Evolutionary conservation across 306 rosid species (phyloP), one percentile per base, ranked within the genome.

Genomic region (Gleditsia sinensis): DNA sequence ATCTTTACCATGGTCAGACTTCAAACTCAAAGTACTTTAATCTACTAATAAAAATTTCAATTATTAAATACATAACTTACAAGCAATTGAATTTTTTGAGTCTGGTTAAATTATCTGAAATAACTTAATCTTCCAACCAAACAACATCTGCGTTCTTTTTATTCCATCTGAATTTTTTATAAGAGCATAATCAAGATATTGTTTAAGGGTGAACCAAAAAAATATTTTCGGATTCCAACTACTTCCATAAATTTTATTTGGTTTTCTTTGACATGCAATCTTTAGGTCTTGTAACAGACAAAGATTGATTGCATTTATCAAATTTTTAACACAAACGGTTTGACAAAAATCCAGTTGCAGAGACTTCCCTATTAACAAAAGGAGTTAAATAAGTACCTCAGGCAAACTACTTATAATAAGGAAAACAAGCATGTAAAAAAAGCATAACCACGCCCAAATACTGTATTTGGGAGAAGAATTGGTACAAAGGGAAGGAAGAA

Each of bases 1-100:
- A 75, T 34, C 14, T 30, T 60, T 42, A 46, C 4, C 75, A 74
- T n/a, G 54, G 73, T 75, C 51, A 56, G 67, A 57, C 68, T 58
- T 50, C 50, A 66, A 48, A 58, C 28, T 75, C 62, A 13, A 2
- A 23, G 20, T 34, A 60, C 37, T 53, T 39, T 53, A 7, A 49
- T 54, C 28, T 32, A 46, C 33, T 32, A 32, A n/a, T 24, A 75
- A 45, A 61, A 43, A 5, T 36, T 62, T 27, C 45, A 59, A 69
- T 24, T 33, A 43, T 30, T 3, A 3, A 16, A 46, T 43, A 23
- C 32, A 49, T 48, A 37, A 74, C 11, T 23, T 16, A 46, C 21
- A 16, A n/a, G 10, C 10, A 32, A 7, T 21, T 25, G 27, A 33
- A 7, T 6, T 13, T 60, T 60, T 33, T 11, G 0, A 59, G 34